Evolutionary conservation across 2,329 filamentous ascomycete species (phyloP).

Genomic region (Coniochaeta sp.): DNA sequence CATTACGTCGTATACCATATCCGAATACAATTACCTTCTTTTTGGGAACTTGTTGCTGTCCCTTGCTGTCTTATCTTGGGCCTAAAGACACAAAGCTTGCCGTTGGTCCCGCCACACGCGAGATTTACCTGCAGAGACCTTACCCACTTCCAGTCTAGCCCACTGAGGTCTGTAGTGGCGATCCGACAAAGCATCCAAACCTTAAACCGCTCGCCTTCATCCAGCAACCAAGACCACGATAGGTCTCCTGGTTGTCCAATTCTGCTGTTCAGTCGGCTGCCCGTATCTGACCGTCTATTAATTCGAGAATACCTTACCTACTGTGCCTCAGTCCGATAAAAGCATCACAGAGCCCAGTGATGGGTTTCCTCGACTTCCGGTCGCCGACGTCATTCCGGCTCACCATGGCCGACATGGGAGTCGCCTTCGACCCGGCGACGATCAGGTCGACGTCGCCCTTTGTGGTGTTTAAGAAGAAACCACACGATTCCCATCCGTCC

Average conservation of each 20-base stretch:
- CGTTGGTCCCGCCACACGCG: background rate
- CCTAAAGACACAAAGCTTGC: no score
- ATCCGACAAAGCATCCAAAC: background rate
- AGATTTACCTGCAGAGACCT: no score
- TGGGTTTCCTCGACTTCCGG: conserved; percentile 21
- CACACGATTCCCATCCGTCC: conserved; percentile 53
- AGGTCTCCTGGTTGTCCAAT: background rate
- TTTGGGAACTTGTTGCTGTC: background rate
- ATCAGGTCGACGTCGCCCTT: conserved; percentile 28
- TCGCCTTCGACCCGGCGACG: conserved; percentile 12
- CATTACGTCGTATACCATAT: background rate
- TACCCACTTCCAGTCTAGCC: background rate
- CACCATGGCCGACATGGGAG: conserved; percentile 15
- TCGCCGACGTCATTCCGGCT: conserved; percentile 39
- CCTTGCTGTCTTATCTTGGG: no score
- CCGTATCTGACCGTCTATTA: background rate
- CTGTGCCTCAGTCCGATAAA: background rate
- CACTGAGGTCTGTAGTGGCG: background rate
- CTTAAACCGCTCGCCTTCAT: background rate
- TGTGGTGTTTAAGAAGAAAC: conserved; percentile 26
- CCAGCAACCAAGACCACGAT: background rate
- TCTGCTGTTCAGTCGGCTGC: background rate
- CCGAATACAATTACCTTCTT: background rate
- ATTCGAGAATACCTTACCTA: background rate
- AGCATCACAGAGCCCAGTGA: background rate